Conservation (phyloP, 352 stramenopile species). For the Phytophthora sp. region DNA sequence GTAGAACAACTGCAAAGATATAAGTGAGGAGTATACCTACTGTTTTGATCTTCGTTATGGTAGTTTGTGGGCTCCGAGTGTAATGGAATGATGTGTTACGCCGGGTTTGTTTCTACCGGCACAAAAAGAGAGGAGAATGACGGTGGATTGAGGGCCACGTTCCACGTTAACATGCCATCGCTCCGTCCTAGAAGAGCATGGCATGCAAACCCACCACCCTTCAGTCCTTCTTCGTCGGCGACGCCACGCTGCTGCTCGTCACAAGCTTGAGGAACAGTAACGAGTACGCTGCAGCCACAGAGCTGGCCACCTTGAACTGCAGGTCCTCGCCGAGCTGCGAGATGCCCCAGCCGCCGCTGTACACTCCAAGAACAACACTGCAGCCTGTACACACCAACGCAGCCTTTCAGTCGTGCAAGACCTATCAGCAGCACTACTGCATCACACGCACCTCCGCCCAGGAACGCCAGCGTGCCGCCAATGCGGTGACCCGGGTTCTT, state of each 20-base stretch:
- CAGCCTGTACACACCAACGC: constrained; percentile 17
- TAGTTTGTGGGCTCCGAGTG: too few species aligned
- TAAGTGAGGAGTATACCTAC: too few species aligned
- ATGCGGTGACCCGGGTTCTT: constrained; percentile 72
- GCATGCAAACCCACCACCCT: too few species aligned
- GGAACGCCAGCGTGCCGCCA: constrained; percentile 55
- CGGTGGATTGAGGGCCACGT: too few species aligned
- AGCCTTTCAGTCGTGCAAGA: not conserved
- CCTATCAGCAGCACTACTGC: not conserved
- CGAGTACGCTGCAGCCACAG: constrained; percentile 47
- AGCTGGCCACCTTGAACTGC: constrained; percentile 51
- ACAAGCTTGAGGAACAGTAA: constrained; percentile 53
- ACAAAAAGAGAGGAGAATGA: too few species aligned
- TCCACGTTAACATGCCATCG: too few species aligned
- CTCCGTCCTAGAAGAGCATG: too few species aligned
- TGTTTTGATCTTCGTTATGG: too few species aligned
- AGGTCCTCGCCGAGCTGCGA: constrained; percentile 49
- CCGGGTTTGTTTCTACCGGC: too few species aligned
- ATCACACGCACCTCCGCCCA: constrained; percentile 42
- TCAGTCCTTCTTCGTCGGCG: constrained; percentile 19
- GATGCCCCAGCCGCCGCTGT: constrained; percentile 59
- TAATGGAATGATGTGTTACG: too few species aligned
- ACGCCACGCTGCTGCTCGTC: not conserved
- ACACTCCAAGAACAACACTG: constrained; percentile 54
- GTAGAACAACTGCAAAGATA: too few species aligned